These are phyloP conservation scores for Tetrahymena thermophila DNA, from an alignment of 73 alveolate species.

Conservation along the genomic window DNA sequence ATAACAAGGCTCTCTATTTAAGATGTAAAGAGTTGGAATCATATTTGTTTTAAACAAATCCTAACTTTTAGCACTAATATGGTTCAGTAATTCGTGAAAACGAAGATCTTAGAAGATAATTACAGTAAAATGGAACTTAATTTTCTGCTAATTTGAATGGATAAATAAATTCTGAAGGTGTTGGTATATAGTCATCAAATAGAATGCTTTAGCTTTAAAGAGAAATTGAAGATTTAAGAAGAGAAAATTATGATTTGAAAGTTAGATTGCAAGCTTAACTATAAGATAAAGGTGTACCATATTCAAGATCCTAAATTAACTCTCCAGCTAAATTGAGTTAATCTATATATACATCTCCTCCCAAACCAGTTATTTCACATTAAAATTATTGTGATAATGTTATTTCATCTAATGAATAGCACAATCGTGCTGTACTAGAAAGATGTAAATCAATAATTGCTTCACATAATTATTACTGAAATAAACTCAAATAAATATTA, in stretches of 20 bases:
- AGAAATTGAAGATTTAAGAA: background rate
- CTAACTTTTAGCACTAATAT: background rate
- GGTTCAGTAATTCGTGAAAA: background rate
- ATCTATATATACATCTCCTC: background rate
- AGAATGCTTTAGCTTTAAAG: background rate
- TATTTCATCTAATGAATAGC: background rate
- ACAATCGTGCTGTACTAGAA: background rate
- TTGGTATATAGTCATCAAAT: background rate
- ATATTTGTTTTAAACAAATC: background rate
- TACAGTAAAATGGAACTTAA: background rate
- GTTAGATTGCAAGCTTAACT: background rate
- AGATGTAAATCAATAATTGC: background rate
- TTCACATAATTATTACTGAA: background rate
- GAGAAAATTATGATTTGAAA: background rate
- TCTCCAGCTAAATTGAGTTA: background rate
- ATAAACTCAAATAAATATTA: background rate
- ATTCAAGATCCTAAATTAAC: background rate
- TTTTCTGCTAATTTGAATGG: background rate
- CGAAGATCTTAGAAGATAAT: background rate
- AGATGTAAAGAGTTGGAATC: background rate
- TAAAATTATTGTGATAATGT: background rate
- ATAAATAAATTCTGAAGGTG: background rate
- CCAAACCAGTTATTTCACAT: background rate
- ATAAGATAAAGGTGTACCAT: background rate
- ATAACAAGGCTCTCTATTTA: background rate